Percentiles rank a stretch among this genome's conserved stretches.
phyloP scores from a whole-genome alignment of 2,329 filamentous ascomycete genomes.

The Botrytis deweyae region DNA sequence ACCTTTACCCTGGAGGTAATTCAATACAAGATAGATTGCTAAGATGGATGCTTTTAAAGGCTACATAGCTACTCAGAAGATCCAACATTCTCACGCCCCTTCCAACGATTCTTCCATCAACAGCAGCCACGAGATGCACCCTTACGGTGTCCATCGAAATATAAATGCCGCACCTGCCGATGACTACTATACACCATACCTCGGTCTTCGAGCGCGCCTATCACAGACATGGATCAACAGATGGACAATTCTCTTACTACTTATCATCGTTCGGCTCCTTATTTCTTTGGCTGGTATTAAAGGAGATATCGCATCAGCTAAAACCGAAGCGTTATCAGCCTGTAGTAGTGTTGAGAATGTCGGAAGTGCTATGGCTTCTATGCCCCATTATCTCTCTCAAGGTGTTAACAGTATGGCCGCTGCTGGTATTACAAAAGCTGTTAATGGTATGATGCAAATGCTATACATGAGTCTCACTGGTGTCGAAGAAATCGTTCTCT shows the following conservation, averaged over 20 bases:
- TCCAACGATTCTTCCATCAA: constrained; percentile 42
- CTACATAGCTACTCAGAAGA: constrained; percentile 36
- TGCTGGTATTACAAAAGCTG: constrained; percentile 73
- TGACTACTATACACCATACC: constrained; percentile 80
- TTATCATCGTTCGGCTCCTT: constrained; percentile 80
- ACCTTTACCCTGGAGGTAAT: constrained; percentile 9
- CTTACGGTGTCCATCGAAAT: constrained; percentile 28
- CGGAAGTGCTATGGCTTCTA: constrained; percentile 93
- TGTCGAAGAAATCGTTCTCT: constrained; percentile 84
- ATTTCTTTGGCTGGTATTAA: constrained; percentile 72
- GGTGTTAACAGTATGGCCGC: constrained; percentile 88
- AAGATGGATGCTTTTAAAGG: constrained; percentile 38
- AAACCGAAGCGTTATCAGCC: constrained; percentile 78
- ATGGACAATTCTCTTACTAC: constrained; percentile 87
- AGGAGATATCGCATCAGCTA: constrained; percentile 72
- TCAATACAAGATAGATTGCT: constrained; percentile 28
- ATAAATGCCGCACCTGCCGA: constrained; percentile 45
- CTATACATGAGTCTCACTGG: constrained; percentile 77
- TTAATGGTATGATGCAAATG: constrained; percentile 76
- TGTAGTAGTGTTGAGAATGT: constrained; percentile 91
- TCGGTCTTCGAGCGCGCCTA: constrained; percentile 82
- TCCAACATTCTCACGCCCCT: constrained; percentile 32
- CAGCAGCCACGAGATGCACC: constrained; percentile 37
- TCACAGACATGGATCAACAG: constrained; percentile 98
- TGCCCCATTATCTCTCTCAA: constrained; percentile 90